Percentiles rank a stretch among this genome's conserved stretches.
These are phyloP conservation scores for Trypanosoma cruzi DNA, from an alignment of 208 protist genomes.

Conservation along the genomic window DNA sequence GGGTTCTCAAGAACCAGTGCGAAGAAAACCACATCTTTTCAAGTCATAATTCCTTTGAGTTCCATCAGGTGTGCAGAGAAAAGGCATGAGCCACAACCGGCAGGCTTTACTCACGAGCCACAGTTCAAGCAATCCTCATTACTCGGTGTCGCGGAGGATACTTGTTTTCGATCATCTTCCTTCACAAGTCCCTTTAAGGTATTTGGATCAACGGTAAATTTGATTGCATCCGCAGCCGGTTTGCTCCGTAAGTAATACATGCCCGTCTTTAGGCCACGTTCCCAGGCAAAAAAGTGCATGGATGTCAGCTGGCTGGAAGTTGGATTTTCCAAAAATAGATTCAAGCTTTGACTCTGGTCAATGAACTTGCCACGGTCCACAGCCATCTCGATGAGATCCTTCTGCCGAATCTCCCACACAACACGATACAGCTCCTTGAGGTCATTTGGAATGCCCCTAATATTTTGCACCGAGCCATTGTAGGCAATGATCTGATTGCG, in stretches of 20 bases:
- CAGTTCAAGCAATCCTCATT: slow-evolving; percentile 90
- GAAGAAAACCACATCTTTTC: not conserved
- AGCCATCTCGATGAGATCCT: slow-evolving; percentile 98
- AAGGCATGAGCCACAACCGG: not conserved
- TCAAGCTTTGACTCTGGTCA: slow-evolving; percentile 99
- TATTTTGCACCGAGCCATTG: slow-evolving; percentile 96
- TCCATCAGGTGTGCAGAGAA: not conserved
- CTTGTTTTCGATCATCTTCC: slow-evolving; percentile 20
- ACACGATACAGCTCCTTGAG: slow-evolving; percentile 98
- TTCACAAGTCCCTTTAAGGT: slow-evolving; percentile 75
- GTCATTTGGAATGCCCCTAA: slow-evolving; percentile 95
- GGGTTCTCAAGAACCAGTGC: not conserved
- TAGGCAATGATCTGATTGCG: slow-evolving; percentile 96
- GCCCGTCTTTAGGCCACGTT: slow-evolving; percentile 99
- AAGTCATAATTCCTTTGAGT: not conserved
- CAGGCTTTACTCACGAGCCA: slow-evolving; percentile 47
- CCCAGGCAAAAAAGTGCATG: slow-evolving; percentile 99
- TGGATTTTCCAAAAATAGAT: slow-evolving; percentile 97
- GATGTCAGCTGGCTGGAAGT: slow-evolving; percentile 96
- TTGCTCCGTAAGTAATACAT: slow-evolving; percentile 99
- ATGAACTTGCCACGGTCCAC: slow-evolving; percentile 99
- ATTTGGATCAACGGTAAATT: slow-evolving; percentile 98
- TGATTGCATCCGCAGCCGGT: slow-evolving; percentile 99
- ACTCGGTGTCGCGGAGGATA: slow-evolving; percentile 14
- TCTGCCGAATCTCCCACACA: slow-evolving; percentile 99